Evolutionary conservation across 495 filamentous ascomycete species (phyloP).

Genomic region (Penicillium egyptiacum): DNA sequence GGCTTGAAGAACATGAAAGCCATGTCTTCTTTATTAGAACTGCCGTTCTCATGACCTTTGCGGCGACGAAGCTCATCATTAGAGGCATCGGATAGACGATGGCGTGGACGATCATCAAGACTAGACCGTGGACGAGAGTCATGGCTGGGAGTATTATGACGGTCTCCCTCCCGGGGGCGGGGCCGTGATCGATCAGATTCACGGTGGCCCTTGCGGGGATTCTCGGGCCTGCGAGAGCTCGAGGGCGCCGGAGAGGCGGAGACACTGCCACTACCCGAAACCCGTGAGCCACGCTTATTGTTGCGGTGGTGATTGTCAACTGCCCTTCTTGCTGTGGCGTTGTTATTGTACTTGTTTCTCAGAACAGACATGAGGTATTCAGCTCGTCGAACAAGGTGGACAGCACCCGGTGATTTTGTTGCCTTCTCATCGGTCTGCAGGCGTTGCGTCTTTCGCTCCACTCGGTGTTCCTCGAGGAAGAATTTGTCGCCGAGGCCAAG

Average conservation of each 20-base stretch:
- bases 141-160: constrained; percentile 44
- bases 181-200: constrained; percentile 53
- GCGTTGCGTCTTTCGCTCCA: constrained; percentile 92
- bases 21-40: constrained; percentile 50
- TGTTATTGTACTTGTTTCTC: constrained; percentile 70
- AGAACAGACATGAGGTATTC: constrained; percentile 93
- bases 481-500: constrained; percentile 88
- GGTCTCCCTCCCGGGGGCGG: constrained; percentile 52
- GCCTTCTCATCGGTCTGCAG: constrained; percentile 69
- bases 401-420: constrained; percentile 89
- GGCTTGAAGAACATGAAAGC: constrained; percentile 60
- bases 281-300: constrained; percentile 62
- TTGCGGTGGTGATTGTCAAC: constrained; percentile 90
- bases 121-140: constrained; percentile 41
- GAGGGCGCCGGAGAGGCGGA: constrained; percentile 58
- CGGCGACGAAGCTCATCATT: constrained; percentile 46
- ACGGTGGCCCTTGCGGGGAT: constrained; percentile 46
- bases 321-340: constrained; percentile 66
- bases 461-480: constrained; percentile 96
- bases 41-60: constrained; percentile 43
- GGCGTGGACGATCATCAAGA: constrained; percentile 39
- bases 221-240: constrained; percentile 19
- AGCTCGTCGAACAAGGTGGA: constrained; percentile 91
- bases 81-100: constrained; percentile 41
- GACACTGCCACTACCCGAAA: constrained; percentile 44